Base-by-base conservation (phyloP, 2,329 filamentous ascomycete species). In the Aspergillus cejpii region DNA sequence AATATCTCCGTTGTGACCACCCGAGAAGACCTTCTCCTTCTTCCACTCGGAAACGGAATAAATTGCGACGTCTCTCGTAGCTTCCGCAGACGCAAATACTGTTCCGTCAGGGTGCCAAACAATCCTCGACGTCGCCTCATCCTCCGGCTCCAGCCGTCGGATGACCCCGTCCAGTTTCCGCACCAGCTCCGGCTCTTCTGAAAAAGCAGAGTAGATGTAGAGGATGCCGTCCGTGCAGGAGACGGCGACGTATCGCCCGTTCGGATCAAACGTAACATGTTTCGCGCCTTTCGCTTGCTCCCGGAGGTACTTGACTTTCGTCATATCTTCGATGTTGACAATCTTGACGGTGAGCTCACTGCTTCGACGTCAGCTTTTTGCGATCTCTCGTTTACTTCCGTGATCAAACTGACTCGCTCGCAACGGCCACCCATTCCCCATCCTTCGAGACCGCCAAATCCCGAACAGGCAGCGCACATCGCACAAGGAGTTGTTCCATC, bases 71-170 rank as follows among this genome's bases (percentile, higher is more conserved):
- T 94, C 84, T 68, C 84, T 79, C 17, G 85, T 88, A 0, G 85
- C 79, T 15, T 90, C 95, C 0, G 88, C 82, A 15, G 86, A 83
- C 1, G 87, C 90, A 66, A 98, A 94, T 2, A 90, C 87, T 54
- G 87, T 80, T 15, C 92, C 91, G 62, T 97, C 91, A 0, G 94
- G 94, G 68, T 97, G 92, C 92, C 92, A 98, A 0, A 81, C 79
- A 5, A 84, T 81, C 58, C 78, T 78, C 3, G 87, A 84, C 52
- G 83, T 89, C 5, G 80, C 76, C 49, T 94, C 86, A 1, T 83
- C 78, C 36, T 92, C 87, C 1, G 81, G 77, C 46, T 96, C 90
- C 2, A 91, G 66, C 14, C 78, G 78, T 49, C 82, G 84, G 55
- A 97, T 92, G 54, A 96, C 72, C 1, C 89, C 90, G 57, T 95